Evolutionary conservation across 805 yeast genomes (phyloP).

Genomic region (Candida alai): DNA sequence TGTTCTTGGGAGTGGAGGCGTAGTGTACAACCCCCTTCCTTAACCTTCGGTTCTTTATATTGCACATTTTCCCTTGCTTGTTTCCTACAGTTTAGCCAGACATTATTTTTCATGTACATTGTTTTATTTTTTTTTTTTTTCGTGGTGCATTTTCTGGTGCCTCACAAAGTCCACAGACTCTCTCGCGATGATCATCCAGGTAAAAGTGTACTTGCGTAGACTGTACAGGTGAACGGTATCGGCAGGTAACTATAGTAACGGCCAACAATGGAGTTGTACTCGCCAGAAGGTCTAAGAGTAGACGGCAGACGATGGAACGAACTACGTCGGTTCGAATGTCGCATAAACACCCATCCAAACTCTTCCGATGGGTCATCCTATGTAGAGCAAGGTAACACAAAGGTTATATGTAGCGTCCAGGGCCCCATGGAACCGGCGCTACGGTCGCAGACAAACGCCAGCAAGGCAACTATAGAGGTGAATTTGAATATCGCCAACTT

Average conservation of each 20-base stretch:
- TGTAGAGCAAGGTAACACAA: slow-evolving; percentile 88
- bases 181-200: no score
- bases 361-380: slow-evolving; percentile 90
- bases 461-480: slow-evolving; percentile 58
- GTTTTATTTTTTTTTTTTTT: no score
- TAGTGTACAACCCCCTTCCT: no score
- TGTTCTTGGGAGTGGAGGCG: no score
- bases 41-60: no score
- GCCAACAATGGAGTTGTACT: slow-evolving; percentile 67
- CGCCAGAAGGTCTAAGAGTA: slow-evolving; percentile 90
- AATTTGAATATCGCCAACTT: slow-evolving; percentile 75
- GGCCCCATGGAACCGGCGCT: slow-evolving; percentile 86
- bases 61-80: no score
- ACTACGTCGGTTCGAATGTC: slow-evolving; percentile 74
- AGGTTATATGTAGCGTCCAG: slow-evolving; percentile 75
- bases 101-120: no score
- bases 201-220: no score
- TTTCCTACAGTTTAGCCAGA: no score
- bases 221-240: no score
- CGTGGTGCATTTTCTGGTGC: no score
- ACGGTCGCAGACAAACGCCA: slow-evolving; percentile 47
- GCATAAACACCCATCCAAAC: slow-evolving; percentile 82
- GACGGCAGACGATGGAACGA: slow-evolving; percentile 98
- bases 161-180: no score
- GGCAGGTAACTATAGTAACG: neutral